A percentile compares a stretch with the other conserved stretches of the same genome.
These are phyloP conservation scores for Leccinum longicurvipes DNA, from an alignment of 768 basidiomycete genomes.

Conservation along the genomic window DNA sequence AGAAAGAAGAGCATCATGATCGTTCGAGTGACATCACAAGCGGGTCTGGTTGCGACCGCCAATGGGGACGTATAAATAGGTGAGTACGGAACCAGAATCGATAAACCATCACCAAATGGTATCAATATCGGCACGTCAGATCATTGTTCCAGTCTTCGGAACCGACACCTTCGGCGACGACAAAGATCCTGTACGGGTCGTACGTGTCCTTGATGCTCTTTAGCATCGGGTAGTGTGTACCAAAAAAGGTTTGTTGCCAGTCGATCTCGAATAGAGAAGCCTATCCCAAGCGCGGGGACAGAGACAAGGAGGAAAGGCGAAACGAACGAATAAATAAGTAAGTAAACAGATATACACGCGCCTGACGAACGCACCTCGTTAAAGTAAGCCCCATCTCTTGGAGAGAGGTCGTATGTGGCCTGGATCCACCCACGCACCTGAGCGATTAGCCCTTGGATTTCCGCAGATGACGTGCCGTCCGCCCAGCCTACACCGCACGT, in stretches of 20 bases:
- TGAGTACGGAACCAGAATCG: no score
- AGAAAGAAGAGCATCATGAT: no score
- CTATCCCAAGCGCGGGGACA: constrained; percentile 23
- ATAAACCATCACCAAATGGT: no score
- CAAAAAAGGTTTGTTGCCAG: constrained; percentile 45
- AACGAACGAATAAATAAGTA: no score
- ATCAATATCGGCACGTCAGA: constrained; percentile 22
- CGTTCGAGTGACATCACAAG: no score
- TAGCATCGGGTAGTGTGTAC: constrained; percentile 39
- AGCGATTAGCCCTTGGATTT: constrained; percentile 5
- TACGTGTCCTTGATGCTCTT: constrained; percentile 43
- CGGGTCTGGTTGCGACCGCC: no score
- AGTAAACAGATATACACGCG: not conserved
- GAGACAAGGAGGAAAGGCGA: no score
- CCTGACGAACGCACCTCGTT: constrained; percentile 37
- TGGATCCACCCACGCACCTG: constrained; percentile 11
- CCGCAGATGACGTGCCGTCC: constrained; percentile 11
- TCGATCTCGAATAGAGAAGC: constrained; percentile 42
- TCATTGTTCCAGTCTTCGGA: constrained; percentile 46
- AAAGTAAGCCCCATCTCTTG: constrained; percentile 40
- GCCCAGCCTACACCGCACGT: constrained; percentile 19
- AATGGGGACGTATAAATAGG: no score
- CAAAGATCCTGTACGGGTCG: constrained; percentile 44
- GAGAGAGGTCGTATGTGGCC: constrained; percentile 33
- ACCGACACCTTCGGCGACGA: constrained; percentile 43